phyloP scores from a whole-genome alignment of 1,284 basidiomycete genomes.

The Agaricales sp. region DNA sequence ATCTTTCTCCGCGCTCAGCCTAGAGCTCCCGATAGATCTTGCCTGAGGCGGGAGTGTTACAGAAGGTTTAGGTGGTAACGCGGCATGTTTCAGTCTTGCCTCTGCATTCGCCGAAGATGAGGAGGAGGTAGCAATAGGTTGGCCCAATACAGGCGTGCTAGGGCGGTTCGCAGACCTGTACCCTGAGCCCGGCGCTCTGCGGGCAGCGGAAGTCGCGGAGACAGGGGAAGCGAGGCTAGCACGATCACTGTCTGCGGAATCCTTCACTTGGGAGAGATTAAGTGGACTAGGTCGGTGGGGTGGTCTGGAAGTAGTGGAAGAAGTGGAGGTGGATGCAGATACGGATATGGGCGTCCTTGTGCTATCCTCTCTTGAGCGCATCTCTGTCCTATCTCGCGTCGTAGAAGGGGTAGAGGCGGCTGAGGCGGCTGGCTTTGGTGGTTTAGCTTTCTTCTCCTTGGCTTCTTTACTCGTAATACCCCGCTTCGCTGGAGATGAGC shows the following conservation, averaged over 20 bases:
- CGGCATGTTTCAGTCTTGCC: background rate
- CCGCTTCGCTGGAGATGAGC: conserved; percentile 26
- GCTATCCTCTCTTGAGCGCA: too few relatives aligned
- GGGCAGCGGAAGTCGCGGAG: background rate
- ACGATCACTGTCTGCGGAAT: background rate
- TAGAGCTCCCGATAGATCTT: background rate
- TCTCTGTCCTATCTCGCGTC: too few relatives aligned
- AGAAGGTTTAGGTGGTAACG: too few relatives aligned
- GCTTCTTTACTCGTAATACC: conserved; percentile 30
- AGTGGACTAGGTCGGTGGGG: background rate
- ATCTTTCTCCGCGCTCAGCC: background rate
- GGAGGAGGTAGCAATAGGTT: background rate
- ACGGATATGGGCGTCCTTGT: background rate
- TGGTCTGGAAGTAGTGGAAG: background rate
- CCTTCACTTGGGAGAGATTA: background rate
- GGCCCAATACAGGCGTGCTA: background rate
- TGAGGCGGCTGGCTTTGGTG: conserved; percentile 7
- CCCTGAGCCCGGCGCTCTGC: background rate
- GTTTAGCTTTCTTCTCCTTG: conserved; percentile 34
- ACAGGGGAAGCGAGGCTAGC: background rate
- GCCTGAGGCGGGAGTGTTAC: background rate
- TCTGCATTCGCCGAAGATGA: background rate
- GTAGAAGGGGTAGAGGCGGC: background rate
- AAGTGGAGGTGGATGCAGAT: background rate
- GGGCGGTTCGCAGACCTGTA: conserved; percentile 8